Percentiles rank a stretch among this genome's conserved stretches.
Evolutionary conservation across 1,139 yeast genomes (phyloP).

Genomic region (Taphrina populina): DNA sequence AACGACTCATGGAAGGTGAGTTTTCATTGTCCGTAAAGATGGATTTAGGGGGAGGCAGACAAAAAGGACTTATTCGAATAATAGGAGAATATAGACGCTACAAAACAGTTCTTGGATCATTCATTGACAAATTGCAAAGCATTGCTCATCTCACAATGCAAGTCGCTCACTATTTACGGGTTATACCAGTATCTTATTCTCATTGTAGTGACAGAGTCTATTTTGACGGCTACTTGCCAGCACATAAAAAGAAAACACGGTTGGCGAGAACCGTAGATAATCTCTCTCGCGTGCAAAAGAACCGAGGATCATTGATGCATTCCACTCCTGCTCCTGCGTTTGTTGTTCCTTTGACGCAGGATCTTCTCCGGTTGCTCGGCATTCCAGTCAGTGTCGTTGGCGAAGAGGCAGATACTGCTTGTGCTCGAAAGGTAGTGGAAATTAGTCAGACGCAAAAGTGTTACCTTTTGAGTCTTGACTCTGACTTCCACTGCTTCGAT

Average conservation of each 20-base stretch:
- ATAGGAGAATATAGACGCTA: conserved; percentile 3
- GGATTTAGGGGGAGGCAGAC: no score
- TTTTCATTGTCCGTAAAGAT: no score
- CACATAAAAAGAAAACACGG: conserved; percentile 7
- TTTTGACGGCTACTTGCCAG: conserved; percentile 14
- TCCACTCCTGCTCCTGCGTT: conserved; percentile 6
- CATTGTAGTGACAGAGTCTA: background rate
- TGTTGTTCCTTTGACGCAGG: conserved; percentile 12
- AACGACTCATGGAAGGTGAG: conserved; percentile 10
- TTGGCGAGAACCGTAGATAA: background rate
- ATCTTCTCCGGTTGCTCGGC: background rate
- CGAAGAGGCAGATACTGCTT: conserved; percentile 17
- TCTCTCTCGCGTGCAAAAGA: background rate
- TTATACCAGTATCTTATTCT: no score
- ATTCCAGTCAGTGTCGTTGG: conserved; percentile 1
- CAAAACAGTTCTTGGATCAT: background rate
- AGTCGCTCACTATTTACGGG: no score
- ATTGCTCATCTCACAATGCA: no score
- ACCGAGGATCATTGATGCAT: conserved; percentile 6
- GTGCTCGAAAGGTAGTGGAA: conserved; percentile 1
- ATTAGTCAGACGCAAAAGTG: background rate
- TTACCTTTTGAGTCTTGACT: conserved; percentile 17
- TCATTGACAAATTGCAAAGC: background rate
- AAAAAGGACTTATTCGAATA: no score
- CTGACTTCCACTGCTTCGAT: conserved; percentile 20